These are phyloP conservation scores for Physocladia obscura DNA, from an alignment of 192 early-diverging fungal species.

Conservation along the genomic window DNA sequence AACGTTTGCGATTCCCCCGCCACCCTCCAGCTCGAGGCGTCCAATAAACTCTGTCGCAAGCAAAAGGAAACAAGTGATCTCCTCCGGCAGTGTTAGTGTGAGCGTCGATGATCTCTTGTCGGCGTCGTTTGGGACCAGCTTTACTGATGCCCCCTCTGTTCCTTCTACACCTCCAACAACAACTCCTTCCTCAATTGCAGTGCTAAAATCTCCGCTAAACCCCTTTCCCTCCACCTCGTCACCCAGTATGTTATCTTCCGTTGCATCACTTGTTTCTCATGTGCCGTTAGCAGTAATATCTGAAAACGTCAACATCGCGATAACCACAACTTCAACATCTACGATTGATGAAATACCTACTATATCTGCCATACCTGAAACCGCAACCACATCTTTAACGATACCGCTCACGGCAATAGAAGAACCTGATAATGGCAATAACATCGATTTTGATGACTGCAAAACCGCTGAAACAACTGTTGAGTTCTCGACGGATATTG, in stretches of 20 bases:
- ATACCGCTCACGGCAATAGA: background rate
- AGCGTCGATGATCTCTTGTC: conserved; percentile 17
- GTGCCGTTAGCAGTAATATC: background rate
- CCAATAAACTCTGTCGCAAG: too few relatives aligned
- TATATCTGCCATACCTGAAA: background rate
- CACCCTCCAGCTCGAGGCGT: background rate
- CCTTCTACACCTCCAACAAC: background rate
- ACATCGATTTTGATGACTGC: background rate
- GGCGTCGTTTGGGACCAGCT: background rate
- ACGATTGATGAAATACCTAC: background rate
- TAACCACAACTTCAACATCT: background rate
- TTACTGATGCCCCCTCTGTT: background rate
- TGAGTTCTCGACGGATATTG: background rate
- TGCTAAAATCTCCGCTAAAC: background rate
- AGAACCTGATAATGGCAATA: background rate
- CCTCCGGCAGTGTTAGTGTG: background rate
- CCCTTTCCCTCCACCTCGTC: too few relatives aligned
- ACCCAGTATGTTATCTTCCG: background rate
- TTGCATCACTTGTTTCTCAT: background rate
- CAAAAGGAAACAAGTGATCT: too few relatives aligned
- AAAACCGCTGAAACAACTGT: background rate
- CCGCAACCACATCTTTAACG: background rate
- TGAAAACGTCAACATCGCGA: background rate
- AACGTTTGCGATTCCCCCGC: background rate
- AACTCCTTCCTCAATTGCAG: background rate